These are phyloP conservation scores for Nakazawaea siamensis DNA, from an alignment of 805 yeast genomes.

Conservation along the genomic window DNA sequence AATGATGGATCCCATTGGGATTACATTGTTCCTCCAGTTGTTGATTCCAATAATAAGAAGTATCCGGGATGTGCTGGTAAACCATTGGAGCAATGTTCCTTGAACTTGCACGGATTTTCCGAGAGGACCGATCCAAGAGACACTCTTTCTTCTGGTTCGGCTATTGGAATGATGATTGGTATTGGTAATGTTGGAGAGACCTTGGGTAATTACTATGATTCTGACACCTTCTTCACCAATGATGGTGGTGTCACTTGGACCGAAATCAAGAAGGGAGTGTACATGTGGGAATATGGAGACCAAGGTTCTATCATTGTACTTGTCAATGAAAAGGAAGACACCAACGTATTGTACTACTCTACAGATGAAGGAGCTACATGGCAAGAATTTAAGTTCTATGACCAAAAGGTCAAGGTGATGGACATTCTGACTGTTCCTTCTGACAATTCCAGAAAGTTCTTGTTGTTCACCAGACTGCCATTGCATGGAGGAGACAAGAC, in stretches of 20 bases:
- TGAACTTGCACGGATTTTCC: constrained; percentile 82
- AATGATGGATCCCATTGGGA: constrained; percentile 89
- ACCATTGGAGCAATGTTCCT: constrained; percentile 55
- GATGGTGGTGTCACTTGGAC: constrained; percentile 89
- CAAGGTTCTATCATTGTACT: constrained; percentile 78
- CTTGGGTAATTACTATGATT: constrained; percentile 40
- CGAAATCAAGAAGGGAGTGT: constrained; percentile 62
- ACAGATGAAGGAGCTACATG: constrained; percentile 73
- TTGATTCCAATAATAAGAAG: constrained; percentile 48
- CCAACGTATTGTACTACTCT: constrained; percentile 57
- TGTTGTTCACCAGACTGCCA: constrained; percentile 50
- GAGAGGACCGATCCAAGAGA: constrained; percentile 76
- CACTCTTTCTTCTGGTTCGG: constrained; percentile 77
- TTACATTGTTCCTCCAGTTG: constrained; percentile 56
- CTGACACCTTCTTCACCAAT: constrained; percentile 50
- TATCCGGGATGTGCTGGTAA: constrained; percentile 38
- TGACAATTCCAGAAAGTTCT: constrained; percentile 72
- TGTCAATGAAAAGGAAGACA: constrained; percentile 50
- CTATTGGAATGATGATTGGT: constrained; percentile 76
- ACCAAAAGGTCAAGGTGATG: constrained; percentile 44
- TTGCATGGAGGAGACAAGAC: constrained; percentile 40
- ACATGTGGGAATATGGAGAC: constrained; percentile 92
- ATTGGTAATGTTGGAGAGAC: constrained; percentile 77
- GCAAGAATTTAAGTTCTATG: constrained; percentile 56
- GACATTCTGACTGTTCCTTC: constrained; percentile 84